phyloP scores from a whole-genome alignment of 257 asterid species.

The Fraxinus anomala region DNA sequence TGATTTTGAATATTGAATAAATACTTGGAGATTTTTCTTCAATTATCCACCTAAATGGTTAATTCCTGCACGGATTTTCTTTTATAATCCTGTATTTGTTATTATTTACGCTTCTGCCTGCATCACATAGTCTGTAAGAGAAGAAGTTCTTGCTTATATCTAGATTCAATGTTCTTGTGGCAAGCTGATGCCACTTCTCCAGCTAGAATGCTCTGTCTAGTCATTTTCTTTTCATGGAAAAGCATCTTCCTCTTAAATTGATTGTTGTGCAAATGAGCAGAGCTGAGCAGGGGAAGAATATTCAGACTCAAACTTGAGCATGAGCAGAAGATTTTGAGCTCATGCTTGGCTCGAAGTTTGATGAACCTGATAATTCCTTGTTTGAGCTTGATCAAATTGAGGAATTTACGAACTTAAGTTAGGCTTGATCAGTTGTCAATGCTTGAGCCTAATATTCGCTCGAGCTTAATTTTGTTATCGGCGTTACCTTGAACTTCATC shows the following conservation, averaged over 20 bases:
- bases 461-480: not conserved
- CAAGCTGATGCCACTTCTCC: not conserved
- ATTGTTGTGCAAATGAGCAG: not conserved
- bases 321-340: not conserved
- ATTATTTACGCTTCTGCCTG: no score
- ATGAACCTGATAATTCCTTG: not conserved
- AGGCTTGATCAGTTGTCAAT: not conserved
- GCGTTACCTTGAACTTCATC: not conserved
- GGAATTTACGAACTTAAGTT: not conserved
- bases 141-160: not conserved
- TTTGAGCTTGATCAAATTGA: not conserved
- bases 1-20: no score
- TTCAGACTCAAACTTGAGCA: not conserved
- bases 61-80: no score
- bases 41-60: no score
- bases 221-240: not conserved
- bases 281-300: not conserved
- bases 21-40: no score
- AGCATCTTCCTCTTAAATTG: not conserved
- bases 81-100: no score
- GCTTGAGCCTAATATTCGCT: not conserved
- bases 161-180: not conserved
- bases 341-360: not conserved
- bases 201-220: not conserved
- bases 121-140: not conserved